Percentiles rank a stretch among this genome's conserved stretches.
Evolutionary conservation across 441 rosid genomes (phyloP).

Genomic region (Gossypium schwendimanii): DNA sequence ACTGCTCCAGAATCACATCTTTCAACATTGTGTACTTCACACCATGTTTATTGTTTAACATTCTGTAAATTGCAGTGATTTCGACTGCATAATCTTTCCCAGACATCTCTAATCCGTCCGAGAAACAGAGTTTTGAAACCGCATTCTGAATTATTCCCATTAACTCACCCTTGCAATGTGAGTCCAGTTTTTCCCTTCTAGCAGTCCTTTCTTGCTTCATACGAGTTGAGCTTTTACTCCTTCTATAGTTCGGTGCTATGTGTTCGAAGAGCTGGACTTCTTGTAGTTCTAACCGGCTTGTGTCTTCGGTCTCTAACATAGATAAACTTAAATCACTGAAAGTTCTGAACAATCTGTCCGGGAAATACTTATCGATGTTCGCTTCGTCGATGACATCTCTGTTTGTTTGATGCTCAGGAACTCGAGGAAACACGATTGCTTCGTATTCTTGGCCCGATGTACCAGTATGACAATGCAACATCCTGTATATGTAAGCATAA

Average conservation of each 20-base stretch:
- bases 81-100: slow-evolving; percentile 60
- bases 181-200: slow-evolving; percentile 24
- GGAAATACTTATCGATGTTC: slow-evolving; percentile 20
- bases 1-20: slow-evolving; percentile 68
- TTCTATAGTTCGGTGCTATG: slow-evolving; percentile 24
- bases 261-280: slow-evolving; percentile 33
- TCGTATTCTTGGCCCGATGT: slow-evolving; percentile 19
- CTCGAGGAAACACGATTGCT: slow-evolving; percentile 15
- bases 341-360: slow-evolving; percentile 29
- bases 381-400: slow-evolving; percentile 17
- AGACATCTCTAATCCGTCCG: slow-evolving; percentile 40
- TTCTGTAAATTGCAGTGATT: slow-evolving; percentile 56
- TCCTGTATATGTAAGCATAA: slow-evolving; percentile 27
- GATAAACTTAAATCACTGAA: slow-evolving; percentile 37
- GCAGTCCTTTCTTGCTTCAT: slow-evolving; percentile 16
- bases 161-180: slow-evolving; percentile 8
- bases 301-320: slow-evolving; percentile 32
- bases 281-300: slow-evolving; percentile 25
- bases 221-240: slow-evolving; percentile 8
- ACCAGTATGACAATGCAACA: slow-evolving; percentile 22
- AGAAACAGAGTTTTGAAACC: slow-evolving; percentile 47
- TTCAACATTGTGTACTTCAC: slow-evolving; percentile 54
- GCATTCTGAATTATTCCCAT: slow-evolving; percentile 51
- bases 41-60: slow-evolving; percentile 52
- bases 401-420: slow-evolving; percentile 21